Conservation (phyloP, 768 basidiomycete genomes). For the Guyanaporus albipodus region DNA sequence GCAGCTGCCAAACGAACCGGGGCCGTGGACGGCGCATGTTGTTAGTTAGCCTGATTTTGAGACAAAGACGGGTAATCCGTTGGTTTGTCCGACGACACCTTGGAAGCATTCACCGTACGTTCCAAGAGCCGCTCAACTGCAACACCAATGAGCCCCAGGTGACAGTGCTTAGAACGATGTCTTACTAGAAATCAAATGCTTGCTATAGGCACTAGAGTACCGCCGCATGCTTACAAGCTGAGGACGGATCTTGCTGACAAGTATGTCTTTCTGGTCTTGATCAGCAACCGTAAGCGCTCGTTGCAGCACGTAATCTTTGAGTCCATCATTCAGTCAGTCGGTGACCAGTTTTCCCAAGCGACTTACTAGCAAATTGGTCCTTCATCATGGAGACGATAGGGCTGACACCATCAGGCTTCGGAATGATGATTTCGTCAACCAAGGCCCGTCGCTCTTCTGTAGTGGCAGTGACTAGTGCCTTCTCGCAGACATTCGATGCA, state of each 20-base stretch:
- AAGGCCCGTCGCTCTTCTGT: slow-evolving; percentile 60
- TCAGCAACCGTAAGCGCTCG: slow-evolving; percentile 67
- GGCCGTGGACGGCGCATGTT: background rate
- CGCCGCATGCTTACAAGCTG: slow-evolving; percentile 69
- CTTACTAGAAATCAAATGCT: slow-evolving; percentile 79
- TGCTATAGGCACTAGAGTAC: slow-evolving; percentile 69
- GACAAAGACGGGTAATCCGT: slow-evolving; percentile 29
- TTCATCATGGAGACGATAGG: slow-evolving; percentile 71
- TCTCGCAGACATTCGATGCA: slow-evolving; percentile 95
- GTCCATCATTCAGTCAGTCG: slow-evolving; percentile 1
- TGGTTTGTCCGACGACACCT: slow-evolving; percentile 25
- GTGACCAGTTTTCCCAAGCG: background rate
- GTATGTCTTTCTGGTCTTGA: slow-evolving; percentile 63
- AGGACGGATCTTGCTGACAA: slow-evolving; percentile 61
- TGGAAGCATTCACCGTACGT: slow-evolving; percentile 37
- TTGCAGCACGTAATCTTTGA: slow-evolving; percentile 80
- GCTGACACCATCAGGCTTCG: slow-evolving; percentile 62
- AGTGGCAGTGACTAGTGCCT: slow-evolving; percentile 69
- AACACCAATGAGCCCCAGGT: slow-evolving; percentile 8
- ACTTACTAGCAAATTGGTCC: slow-evolving; percentile 85
- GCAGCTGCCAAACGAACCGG: slow-evolving; percentile 8
- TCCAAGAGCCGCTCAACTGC: slow-evolving; percentile 69
- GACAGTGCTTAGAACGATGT: background rate
- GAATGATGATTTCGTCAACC: slow-evolving; percentile 77
- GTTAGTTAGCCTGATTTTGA: slow-evolving; percentile 23